phyloP scores from a whole-genome alignment of 176 grass and related monocot species.

The Triticum monococcum region DNA sequence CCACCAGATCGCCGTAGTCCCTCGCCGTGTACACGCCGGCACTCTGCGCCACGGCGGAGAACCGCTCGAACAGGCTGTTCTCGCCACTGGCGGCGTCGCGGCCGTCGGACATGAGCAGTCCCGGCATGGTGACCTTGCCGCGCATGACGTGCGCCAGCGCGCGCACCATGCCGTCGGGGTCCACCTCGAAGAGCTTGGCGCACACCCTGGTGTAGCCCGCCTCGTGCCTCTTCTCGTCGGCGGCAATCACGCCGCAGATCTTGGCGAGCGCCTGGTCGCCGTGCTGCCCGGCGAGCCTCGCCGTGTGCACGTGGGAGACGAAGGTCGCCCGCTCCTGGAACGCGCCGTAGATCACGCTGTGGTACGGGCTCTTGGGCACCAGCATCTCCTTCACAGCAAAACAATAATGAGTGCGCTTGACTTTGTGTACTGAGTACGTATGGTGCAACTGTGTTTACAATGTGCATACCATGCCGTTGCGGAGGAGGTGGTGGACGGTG shows the following conservation, averaged over 20 bases:
- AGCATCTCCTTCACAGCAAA: background rate
- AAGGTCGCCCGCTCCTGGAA: constrained; percentile 9
- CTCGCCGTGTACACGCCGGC: background rate
- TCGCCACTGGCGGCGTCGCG: background rate
- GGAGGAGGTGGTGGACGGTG: constrained; percentile 37
- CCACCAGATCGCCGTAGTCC: background rate
- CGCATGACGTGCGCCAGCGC: background rate
- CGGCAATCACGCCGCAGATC: constrained; percentile 3
- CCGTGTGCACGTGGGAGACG: background rate
- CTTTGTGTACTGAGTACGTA: too few species aligned
- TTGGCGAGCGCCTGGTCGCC: background rate
- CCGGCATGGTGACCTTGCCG: constrained; percentile 12
- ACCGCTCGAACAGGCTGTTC: background rate
- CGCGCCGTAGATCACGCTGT: constrained; percentile 14
- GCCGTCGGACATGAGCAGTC: constrained; percentile 4
- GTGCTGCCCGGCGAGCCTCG: constrained; percentile 3
- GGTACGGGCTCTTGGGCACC: constrained; percentile 3
- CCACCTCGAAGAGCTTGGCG: background rate
- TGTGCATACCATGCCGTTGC: constrained; percentile 36
- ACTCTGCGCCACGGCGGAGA: background rate
- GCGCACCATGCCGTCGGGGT: constrained; percentile 9
- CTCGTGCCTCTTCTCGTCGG: constrained; percentile 12
- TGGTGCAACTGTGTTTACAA: background rate
- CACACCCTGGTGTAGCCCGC: background rate
- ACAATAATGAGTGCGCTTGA: too few species aligned